Percentiles rank a stretch among this genome's conserved stretches.
Evolutionary conservation across 2,329 filamentous ascomycete species (phyloP).

Genomic region (Truncatella angustata): DNA sequence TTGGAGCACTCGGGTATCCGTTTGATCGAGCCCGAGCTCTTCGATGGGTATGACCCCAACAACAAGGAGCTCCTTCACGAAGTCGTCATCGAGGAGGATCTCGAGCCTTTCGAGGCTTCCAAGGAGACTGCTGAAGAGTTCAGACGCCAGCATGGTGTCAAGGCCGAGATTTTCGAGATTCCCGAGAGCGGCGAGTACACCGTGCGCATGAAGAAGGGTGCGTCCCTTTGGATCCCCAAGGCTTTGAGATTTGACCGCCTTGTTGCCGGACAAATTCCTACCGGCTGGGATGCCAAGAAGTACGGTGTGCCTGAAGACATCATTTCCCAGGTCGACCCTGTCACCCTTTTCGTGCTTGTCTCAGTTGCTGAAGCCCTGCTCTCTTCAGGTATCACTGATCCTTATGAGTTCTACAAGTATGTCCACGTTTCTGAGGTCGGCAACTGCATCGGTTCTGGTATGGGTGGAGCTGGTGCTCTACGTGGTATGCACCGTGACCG

Average conservation of each 20-base stretch:
- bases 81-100: conserved; percentile 93
- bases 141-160: conserved; percentile 93
- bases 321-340: conserved; percentile 94
- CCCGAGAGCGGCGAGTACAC: conserved; percentile 91
- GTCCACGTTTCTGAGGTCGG: conserved; percentile 97
- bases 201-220: conserved; percentile 92
- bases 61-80: conserved; percentile 98
- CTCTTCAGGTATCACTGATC: conserved; percentile 93
- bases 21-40: conserved; percentile 94
- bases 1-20: conserved; percentile 96
- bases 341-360: conserved; percentile 92
- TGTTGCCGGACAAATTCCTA: conserved; percentile 94
- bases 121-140: conserved; percentile 98
- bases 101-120: conserved; percentile 94
- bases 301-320: conserved; percentile 98
- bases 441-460: conserved; percentile 97
- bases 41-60: conserved; percentile 94
- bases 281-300: conserved; percentile 93
- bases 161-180: conserved; percentile 96
- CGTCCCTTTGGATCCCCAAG: conserved; percentile 93
- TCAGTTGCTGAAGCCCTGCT: conserved; percentile 90
- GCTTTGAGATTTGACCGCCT: conserved; percentile 95
- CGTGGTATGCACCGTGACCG: conserved; percentile 98
- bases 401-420: conserved; percentile 99
- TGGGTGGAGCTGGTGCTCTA: conserved; percentile 89